Base-by-base conservation (phyloP, 768 basidiomycete species). In the Gloeostereum incarnatum region DNA sequence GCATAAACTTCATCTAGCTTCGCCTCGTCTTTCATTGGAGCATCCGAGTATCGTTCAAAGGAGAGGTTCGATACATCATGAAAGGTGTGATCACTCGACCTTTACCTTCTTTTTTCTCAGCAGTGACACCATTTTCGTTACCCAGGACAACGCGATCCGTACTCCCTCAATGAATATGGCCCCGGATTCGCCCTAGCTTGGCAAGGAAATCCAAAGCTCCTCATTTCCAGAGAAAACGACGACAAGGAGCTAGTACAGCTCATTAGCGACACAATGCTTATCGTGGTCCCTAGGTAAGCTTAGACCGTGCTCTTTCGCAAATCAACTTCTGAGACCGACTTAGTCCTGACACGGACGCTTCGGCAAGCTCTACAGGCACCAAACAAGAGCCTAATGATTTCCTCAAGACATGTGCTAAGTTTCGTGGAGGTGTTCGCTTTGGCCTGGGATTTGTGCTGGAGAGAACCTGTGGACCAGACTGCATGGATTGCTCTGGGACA, bases 171-270 rank as follows among this genome's bases (percentile, higher is more conserved):
- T 25, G 80, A 75, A 16, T 61, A 67, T 38, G 93, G 91, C 2
- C 81, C 91, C 21, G 93, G 93, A 1, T 93, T 96, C 53, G 83
- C 81, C 6, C 65, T 94, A 11, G 78, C 80, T 27, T 96, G 87
- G 85, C 68, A 73, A 50, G 89, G 88, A 37, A 69, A 73, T 48
- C 78, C 90, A 4, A 70, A 71, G 35, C 60, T 93, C 32, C 63
- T 71, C 1, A 72, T 96, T 38, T 84, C 78, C 11, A 70, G 78
- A 40, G 65, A 65, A 35, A 91, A 92, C 51, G 61, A 66, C 16
- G 76, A 89, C 46, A 62, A 63, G 30, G 92, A 97, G 53, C 60
- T 91, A 17, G 68, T 92, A 20, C 91, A 97, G 62, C 74, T 96
- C 22, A 65, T 65, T 33, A 87, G 88, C 47, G 78, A 90, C 22